Evolutionary conservation across 139 green algal species (phyloP), one percentile per base, ranked within the genome.

Genomic region (Spirogloea muscicola): DNA sequence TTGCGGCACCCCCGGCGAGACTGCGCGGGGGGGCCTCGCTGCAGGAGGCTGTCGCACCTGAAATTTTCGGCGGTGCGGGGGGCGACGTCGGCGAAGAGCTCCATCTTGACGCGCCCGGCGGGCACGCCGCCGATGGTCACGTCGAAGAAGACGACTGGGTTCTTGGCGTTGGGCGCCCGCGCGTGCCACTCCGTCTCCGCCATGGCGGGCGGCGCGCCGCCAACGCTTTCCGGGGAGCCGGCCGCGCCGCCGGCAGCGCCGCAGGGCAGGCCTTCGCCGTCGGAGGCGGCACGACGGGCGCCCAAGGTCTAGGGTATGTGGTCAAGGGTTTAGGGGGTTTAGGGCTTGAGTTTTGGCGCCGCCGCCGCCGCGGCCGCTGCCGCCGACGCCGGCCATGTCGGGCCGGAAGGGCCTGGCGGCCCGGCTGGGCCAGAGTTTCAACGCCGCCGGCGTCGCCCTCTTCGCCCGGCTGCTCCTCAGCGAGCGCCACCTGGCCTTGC

Each of bases 21-120:
- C n/a, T n/a, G n/a, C n/a, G n/a, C n/a, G n/a, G n/a, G n/a, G n/a
- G n/a, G n/a, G n/a, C n/a, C n/a, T n/a, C n/a, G n/a, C n/a, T n/a
- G n/a, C n/a, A n/a, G n/a, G n/a, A n/a, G n/a, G n/a, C n/a, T n/a
- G n/a, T 62, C 18, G 37, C 40, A 80, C 49, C 49, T 41, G 72
- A 85, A 83, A 41, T 83, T 96, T 57, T 97, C 92, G 1, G 71
- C 76, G 34, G 93, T 97, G 37, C 91, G 71, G 2, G 82, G 79
- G 65, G 68, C 72, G 60, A 86, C 61, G 66, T 88, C 82, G n/a
- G 75, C 75, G 38, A 80, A 82, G 16, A 82, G 75, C 75, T 82
- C 74, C 83, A 87, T 87, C 68, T 87, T 85, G 60, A 87, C 74
- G 29, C 82, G 52, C 10, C 83, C 83, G 3, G 82, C 82, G 10